Base-by-base conservation (phyloP, 2,329 filamentous ascomycete species). In the Massarina eburnea region DNA sequence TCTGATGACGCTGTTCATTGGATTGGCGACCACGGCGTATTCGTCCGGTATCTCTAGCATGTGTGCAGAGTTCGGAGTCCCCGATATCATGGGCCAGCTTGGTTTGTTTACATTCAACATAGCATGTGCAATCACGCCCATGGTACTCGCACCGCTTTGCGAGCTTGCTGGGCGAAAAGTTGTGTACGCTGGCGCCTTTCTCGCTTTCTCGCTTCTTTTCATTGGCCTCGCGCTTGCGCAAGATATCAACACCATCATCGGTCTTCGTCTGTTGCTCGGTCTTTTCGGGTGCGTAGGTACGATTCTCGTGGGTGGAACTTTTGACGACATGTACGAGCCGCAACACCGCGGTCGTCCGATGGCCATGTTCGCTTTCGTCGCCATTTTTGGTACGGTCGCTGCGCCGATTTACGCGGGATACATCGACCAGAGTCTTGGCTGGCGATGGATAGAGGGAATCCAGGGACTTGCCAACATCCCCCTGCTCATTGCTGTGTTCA, bases 321-420 rank as follows among this genome's bases (percentile, higher is more conserved):
- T 62, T 21, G 59, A 62, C 36, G 59, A 62, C 43, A 62, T 62
- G 59, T 62, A 62, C 41, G 57, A 59, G 14, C 54, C 59, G 2
- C 56, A 62, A 33, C 54, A 58, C 24, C 57, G 59, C 10, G 59
- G 59, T 17, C 54, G 58, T 4, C 59, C 59, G 6, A 62, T 62
- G 59, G 59, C 59, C 27, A 62, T 62, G 59, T 62, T 62, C 53
- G 49, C 45, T 24, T 62, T 62, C 45, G 51, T 62, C 22, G 58
- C 59, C 18, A 61, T 62, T 19, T 62, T 62, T 45, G 77, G 77
- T 35, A 80, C 77, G 8, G 76, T 80, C 20, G 74, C 70, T 4
- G 77, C 77, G 3, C 77, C 77, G 30, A 78, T 80, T 54, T 79
- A 80, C 57, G 75, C 76, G 37, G 76, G 77, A 34, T 79, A 79